phyloP scores from a whole-genome alignment of 2,329 filamentous ascomycete species.

The Exophiala alcalophila region DNA sequence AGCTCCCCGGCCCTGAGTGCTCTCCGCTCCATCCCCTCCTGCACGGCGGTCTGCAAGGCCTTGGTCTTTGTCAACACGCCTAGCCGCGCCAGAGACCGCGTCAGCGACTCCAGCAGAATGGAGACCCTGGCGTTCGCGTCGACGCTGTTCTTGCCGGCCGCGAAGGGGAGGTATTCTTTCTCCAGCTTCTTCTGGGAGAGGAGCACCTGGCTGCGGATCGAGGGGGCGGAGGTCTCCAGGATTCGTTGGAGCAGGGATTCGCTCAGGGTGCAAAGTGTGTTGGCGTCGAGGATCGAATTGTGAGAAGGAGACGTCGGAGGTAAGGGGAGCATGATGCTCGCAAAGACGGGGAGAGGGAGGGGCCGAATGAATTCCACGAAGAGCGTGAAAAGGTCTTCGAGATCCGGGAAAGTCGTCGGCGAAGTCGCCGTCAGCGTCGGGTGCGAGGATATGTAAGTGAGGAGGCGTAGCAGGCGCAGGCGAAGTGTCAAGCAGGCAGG shows the following conservation, averaged over 20 bases:
- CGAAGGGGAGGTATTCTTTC: conserved; percentile 62
- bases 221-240: conserved; percentile 43
- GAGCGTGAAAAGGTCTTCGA: conserved; percentile 43
- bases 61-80: conserved; percentile 36
- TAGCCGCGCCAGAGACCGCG: conserved; percentile 51
- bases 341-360: conserved; percentile 46
- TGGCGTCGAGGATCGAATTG: conserved; percentile 23
- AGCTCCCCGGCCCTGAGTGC: conserved; percentile 41
- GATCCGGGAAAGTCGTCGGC: conserved; percentile 35
- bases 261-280: conserved; percentile 50
- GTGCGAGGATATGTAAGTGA: conserved; percentile 39
- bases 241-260: conserved; percentile 53
- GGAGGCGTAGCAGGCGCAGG: conserved; percentile 44
- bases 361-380: conserved; percentile 48
- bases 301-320: conserved; percentile 26
- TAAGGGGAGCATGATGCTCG: conserved; percentile 44
- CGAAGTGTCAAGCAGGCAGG: conserved; percentile 42
- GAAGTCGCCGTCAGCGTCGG: conserved; percentile 31
- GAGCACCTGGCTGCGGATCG: conserved; percentile 38
- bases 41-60: conserved; percentile 46
- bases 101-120: conserved; percentile 63
- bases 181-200: conserved; percentile 53
- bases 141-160: conserved; percentile 59
- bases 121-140: conserved; percentile 73
- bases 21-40: conserved; percentile 54